These are phyloP conservation scores for Penicillium sp. DNA, from an alignment of 2,329 filamentous ascomycete genomes.

Conservation along the genomic window DNA sequence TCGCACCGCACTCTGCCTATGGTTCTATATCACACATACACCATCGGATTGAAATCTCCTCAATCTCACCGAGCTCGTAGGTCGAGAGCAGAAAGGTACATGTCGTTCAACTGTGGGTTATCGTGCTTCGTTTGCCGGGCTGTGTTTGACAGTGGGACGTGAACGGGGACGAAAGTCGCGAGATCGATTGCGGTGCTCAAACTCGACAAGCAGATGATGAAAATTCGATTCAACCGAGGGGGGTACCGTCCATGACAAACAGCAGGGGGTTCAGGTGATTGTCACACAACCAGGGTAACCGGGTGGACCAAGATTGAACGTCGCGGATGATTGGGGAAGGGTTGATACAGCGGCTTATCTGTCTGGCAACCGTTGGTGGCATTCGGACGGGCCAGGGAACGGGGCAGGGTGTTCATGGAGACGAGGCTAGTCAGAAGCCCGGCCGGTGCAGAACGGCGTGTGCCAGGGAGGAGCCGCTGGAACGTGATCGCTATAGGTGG, in stretches of 20 bases:
- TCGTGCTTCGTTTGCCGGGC: conserved; percentile 2
- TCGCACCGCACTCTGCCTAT: not conserved
- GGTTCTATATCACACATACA: conserved; percentile 2
- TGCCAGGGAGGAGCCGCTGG: not conserved
- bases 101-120: conserved; percentile 2
- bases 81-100: conserved; percentile 5
- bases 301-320: conserved; percentile 15
- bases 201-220: conserved; percentile 15
- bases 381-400: conserved; percentile 2
- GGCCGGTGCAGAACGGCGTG: conserved; percentile 2
- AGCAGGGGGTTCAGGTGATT: conserved; percentile 7
- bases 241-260: conserved; percentile 3
- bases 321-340: conserved; percentile 7
- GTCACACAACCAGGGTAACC: conserved; percentile 21
- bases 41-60: conserved; percentile 1
- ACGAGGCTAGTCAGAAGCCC: conserved; percentile 4
- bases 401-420: conserved; percentile 2
- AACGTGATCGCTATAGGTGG: conserved; percentile 4
- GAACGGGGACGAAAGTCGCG: conserved; percentile 4
- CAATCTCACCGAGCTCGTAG: conserved; percentile 1
- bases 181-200: conserved; percentile 2
- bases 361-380: conserved; percentile 6
- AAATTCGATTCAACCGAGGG: conserved; percentile 4
- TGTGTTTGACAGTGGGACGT: conserved; percentile 3
- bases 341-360: conserved; percentile 1